phyloP scores from a whole-genome alignment of 805 yeast species.

The Candida stauntonica region DNA sequence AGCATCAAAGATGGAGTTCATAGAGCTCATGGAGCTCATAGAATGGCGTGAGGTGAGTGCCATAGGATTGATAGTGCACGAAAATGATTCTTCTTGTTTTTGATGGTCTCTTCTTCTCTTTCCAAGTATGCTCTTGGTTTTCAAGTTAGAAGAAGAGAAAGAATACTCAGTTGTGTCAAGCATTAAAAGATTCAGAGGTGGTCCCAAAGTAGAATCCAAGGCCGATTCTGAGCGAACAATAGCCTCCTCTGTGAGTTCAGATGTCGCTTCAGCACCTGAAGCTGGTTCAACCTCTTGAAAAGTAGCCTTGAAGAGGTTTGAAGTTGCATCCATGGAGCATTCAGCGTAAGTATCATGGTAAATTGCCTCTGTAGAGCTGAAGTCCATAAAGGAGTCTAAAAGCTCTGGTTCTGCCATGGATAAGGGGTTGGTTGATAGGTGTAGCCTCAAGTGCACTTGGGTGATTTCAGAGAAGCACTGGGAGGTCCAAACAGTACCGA shows the following conservation, averaged over 20 bases:
- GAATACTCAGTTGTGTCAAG: neutral
- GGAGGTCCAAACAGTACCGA: too few relatives aligned
- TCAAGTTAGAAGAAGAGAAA: too few relatives aligned
- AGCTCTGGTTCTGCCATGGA: conserved; percentile 11
- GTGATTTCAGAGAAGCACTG: too few relatives aligned
- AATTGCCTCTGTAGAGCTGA: neutral
- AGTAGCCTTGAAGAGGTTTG: too few relatives aligned
- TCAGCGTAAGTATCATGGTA: too few relatives aligned
- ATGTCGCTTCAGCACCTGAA: too few relatives aligned
- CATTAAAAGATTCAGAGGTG: neutral
- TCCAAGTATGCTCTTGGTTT: too few relatives aligned
- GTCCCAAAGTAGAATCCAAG: neutral
- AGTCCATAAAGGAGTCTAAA: conserved; percentile 5
- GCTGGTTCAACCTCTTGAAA: too few relatives aligned
- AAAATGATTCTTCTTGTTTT: neutral
- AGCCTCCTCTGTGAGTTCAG: too few relatives aligned
- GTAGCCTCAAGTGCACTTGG: too few relatives aligned
- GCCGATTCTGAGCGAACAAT: neutral
- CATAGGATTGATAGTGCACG: neutral
- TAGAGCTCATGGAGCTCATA: too few relatives aligned
- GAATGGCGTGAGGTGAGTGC: neutral
- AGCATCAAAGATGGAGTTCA: neutral
- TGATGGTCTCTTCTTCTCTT: too few relatives aligned
- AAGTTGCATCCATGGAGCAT: neutral
- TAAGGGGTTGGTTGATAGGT: neutral